phyloP scores from a whole-genome alignment of 179 eudicot species.

The Silene coronaria region DNA sequence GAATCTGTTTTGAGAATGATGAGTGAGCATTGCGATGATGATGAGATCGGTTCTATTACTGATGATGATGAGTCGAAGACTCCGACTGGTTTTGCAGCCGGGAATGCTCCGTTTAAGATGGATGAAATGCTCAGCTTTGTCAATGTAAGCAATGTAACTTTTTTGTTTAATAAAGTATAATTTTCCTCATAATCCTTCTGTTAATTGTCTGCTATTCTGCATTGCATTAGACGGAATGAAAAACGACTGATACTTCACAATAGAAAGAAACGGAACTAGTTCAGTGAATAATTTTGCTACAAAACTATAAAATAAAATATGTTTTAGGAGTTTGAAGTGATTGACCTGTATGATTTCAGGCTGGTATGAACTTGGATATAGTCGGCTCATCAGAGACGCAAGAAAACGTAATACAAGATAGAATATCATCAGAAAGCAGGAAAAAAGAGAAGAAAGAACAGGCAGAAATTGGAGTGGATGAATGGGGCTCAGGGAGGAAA shows the following conservation, averaged over 20 bases:
- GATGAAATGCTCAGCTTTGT: constrained; percentile 47
- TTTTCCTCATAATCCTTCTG: no score
- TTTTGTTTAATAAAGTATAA: neutral
- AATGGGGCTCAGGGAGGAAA: constrained; percentile 20
- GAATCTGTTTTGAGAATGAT: constrained; percentile 44
- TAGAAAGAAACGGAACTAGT: neutral
- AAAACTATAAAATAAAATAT: no score
- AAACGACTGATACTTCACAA: neutral
- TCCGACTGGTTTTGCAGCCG: constrained; percentile 39
- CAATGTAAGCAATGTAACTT: constrained; percentile 19
- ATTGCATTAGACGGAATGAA: neutral
- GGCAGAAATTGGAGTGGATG: constrained; percentile 28
- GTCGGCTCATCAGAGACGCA: constrained; percentile 23
- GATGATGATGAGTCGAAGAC: constrained; percentile 74
- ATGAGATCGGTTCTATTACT: constrained; percentile 40
- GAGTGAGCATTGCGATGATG: constrained; percentile 51
- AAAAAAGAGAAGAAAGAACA: constrained; percentile 31
- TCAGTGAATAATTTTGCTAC: no score
- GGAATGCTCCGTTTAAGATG: constrained; percentile 34
- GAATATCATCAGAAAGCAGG: constrained; percentile 16
- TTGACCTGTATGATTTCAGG: constrained; percentile 15
- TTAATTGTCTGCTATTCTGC: no score
- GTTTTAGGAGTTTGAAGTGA: no score
- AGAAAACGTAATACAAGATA: constrained; percentile 13
- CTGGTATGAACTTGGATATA: constrained; percentile 27